A percentile compares a stretch with the other conserved stretches of the same genome.
phyloP scores from a whole-genome alignment of 2,329 filamentous ascomycete species.

The Xylariaceae sp. region DNA sequence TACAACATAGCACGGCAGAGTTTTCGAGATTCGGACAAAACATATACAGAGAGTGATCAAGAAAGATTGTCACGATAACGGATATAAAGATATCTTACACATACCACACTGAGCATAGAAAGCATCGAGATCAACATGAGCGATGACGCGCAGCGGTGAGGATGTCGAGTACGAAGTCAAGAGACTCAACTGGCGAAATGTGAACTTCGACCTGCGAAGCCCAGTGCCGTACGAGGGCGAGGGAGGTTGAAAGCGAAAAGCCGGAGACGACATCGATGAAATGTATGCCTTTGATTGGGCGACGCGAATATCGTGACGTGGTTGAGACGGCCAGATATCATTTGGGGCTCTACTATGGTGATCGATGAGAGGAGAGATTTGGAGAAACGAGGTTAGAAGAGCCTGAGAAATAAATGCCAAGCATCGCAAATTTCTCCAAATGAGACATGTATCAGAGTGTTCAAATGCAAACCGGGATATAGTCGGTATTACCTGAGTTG shows the following conservation, averaged over 20 bases:
- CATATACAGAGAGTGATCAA: background rate
- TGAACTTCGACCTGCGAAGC: conserved; percentile 63
- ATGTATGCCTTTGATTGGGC: conserved; percentile 11
- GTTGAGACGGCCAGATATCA: conserved; percentile 1
- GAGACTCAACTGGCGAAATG: conserved; percentile 74
- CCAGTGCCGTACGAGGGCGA: conserved; percentile 33
- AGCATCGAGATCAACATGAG: conserved; percentile 91
- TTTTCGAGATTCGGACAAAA: background rate
- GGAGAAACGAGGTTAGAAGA: conserved; percentile 3
- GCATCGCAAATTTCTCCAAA: background rate
- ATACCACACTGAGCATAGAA: conserved; percentile 87
- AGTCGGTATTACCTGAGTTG: background rate
- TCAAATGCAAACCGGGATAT: too few relatives aligned
- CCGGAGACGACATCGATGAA: conserved; percentile 30
- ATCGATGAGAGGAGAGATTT: conserved; percentile 1
- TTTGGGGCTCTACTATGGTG: background rate
- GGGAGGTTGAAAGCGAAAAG: conserved; percentile 31
- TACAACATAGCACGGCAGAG: background rate
- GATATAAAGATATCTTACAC: background rate
- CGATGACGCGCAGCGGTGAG: conserved; percentile 78
- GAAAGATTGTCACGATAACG: background rate
- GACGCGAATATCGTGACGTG: conserved; percentile 7
- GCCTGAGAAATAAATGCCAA: background rate
- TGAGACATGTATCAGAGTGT: too few relatives aligned
- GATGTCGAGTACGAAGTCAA: conserved; percentile 65